Conservation (phyloP, 2,329 filamentous ascomycete genomes). For the Coniochaeta sp. region DNA sequence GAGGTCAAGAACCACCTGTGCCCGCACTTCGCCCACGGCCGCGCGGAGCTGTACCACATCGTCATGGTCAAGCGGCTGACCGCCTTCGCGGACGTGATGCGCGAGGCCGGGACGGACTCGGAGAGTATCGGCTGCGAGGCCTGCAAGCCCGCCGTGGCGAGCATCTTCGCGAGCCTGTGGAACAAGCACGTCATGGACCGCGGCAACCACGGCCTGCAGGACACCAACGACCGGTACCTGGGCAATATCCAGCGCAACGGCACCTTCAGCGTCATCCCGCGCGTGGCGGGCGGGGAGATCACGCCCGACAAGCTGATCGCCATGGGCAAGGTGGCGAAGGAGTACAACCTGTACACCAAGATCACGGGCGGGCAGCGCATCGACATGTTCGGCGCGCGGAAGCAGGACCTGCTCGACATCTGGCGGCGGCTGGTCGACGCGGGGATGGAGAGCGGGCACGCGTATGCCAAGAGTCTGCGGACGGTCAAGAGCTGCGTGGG, state of each 20-base stretch:
- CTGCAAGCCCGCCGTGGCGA: slow-evolving; percentile 77
- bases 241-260: slow-evolving; percentile 89
- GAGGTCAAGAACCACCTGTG: slow-evolving; percentile 85
- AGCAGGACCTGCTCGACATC: slow-evolving; percentile 76
- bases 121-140: slow-evolving; percentile 74
- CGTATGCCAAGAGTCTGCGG: slow-evolving; percentile 80
- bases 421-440: slow-evolving; percentile 76
- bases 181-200: slow-evolving; percentile 76
- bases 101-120: slow-evolving; percentile 62
- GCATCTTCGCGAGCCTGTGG: slow-evolving; percentile 74
- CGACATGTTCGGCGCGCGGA: slow-evolving; percentile 86
- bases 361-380: slow-evolving; percentile 90
- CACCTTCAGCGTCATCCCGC: slow-evolving; percentile 81
- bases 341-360: slow-evolving; percentile 81
- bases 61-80: slow-evolving; percentile 72
- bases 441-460: slow-evolving; percentile 85
- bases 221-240: slow-evolving; percentile 83
- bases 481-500: slow-evolving; percentile 92
- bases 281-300: slow-evolving; percentile 79
- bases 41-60: slow-evolving; percentile 86
- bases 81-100: slow-evolving; percentile 71
- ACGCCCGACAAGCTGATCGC: slow-evolving; percentile 78
- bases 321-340: slow-evolving; percentile 77
- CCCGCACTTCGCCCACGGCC: slow-evolving; percentile 74
- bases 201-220: slow-evolving; percentile 65